These are phyloP conservation scores for Solanum hybrid DNA, from an alignment of 305 asterid genomes.

Conservation along the genomic window DNA sequence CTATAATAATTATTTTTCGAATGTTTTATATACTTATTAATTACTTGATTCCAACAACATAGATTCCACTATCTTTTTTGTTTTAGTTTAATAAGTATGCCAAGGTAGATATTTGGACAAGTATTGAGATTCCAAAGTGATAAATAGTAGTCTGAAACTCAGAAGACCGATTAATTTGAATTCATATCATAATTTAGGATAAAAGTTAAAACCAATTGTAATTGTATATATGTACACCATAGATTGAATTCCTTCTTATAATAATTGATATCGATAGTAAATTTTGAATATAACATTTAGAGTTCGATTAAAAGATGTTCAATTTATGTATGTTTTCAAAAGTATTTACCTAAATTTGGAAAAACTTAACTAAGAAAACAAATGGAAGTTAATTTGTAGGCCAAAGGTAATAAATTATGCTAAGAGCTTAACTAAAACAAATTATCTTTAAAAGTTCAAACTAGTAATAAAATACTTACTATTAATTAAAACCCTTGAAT, in stretches of 20 bases:
- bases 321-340: neutral
- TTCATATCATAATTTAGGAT: neutral
- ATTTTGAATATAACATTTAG: neutral
- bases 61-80: neutral
- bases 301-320: neutral
- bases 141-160: neutral
- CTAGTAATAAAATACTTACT: neutral
- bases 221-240: neutral
- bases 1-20: neutral
- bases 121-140: too few species aligned
- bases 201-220: neutral
- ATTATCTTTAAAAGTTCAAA: neutral
- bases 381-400: neutral
- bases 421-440: neutral
- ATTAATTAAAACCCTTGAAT: too few species aligned
- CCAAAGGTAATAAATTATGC: neutral
- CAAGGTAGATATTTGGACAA: neutral
- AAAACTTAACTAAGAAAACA: neutral
- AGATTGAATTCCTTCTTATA: neutral
- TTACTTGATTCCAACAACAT: neutral
- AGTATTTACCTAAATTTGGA: neutral
- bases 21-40: neutral
- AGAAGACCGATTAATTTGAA: neutral
- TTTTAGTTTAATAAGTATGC: neutral
- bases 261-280: neutral